Evolutionary conservation across 768 basidiomycete species (phyloP).

Genomic region (Dacryopinax primogenitus): DNA sequence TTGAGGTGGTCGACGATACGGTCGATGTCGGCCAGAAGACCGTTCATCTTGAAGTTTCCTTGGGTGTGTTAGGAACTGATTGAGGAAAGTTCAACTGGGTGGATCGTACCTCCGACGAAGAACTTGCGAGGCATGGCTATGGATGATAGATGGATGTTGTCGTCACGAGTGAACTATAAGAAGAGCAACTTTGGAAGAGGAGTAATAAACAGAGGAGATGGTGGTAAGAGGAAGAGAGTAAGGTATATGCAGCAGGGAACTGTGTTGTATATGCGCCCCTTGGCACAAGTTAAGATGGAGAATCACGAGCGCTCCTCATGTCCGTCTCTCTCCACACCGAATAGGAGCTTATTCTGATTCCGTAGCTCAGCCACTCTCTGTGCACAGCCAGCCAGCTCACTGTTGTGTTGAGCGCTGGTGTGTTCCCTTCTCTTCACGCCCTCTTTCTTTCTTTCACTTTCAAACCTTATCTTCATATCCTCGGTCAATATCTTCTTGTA

Average conservation of each 20-base stretch:
- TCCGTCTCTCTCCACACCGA: too few species aligned
- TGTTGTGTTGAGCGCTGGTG: not conserved
- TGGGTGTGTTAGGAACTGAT: not conserved
- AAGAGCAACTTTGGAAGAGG: not conserved
- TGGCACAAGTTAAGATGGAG: not conserved
- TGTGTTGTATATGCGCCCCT: not conserved
- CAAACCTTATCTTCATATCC: not conserved
- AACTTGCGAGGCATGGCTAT: slow-evolving; percentile 60
- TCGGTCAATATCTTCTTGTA: not conserved
- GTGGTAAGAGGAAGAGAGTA: slow-evolving; percentile 6
- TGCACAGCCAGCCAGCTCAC: too few species aligned
- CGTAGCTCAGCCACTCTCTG: too few species aligned
- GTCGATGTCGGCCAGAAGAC: slow-evolving; percentile 47
- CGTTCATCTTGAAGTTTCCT: slow-evolving; percentile 97
- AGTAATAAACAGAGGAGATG: slow-evolving; percentile 2
- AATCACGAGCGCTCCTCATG: too few species aligned
- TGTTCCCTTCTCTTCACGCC: not conserved
- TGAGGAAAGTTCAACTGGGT: not conserved
- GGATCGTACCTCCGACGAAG: slow-evolving; percentile 59
- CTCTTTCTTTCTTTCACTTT: not conserved
- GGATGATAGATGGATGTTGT: not conserved
- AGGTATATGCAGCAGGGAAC: not conserved
- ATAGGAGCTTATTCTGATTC: too few species aligned
- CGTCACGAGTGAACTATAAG: not conserved
- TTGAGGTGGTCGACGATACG: slow-evolving; percentile 61